Evolutionary conservation across 2,329 filamentous ascomycete species (phyloP).

Genomic region (Lachnellula arida): DNA sequence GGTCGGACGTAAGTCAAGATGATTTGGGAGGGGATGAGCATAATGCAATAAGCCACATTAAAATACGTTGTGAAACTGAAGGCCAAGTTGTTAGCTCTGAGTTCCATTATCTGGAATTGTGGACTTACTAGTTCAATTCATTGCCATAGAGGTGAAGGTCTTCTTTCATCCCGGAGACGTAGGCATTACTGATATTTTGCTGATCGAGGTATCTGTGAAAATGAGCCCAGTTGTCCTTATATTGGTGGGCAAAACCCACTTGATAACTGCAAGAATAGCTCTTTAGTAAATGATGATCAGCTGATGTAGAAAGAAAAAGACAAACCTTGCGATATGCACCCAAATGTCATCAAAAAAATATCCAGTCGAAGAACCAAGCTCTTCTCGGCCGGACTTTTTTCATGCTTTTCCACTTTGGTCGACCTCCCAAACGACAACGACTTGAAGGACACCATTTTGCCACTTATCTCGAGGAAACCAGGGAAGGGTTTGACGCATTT

Average conservation of each 20-base stretch:
- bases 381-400: slow-evolving; percentile 32
- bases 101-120: background rate
- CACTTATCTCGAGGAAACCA: background rate
- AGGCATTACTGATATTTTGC: slow-evolving; percentile 26
- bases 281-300: background rate
- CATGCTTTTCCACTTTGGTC: slow-evolving; percentile 16
- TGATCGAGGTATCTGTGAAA: slow-evolving; percentile 42
- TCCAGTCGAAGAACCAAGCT: slow-evolving; percentile 36
- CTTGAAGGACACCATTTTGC: slow-evolving; percentile 9
- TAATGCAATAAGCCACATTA: slow-evolving; percentile 37
- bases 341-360: slow-evolving; percentile 37
- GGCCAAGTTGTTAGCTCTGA: background rate
- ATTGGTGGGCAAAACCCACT: slow-evolving; percentile 30
- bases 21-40: slow-evolving; percentile 37
- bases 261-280: slow-evolving; percentile 29
- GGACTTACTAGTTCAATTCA: slow-evolving; percentile 40
- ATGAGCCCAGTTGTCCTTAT: slow-evolving; percentile 25
- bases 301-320: slow-evolving; percentile 27
- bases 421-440: background rate
- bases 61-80: slow-evolving; percentile 35
- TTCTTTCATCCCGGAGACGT: slow-evolving; percentile 33
- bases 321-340: slow-evolving; percentile 36
- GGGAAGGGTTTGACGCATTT: background rate
- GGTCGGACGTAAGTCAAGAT: slow-evolving; percentile 35
- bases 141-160: slow-evolving; percentile 47